These are phyloP conservation scores for Fusarium globosum DNA, from an alignment of 2,329 filamentous ascomycete genomes.

Conservation along the genomic window DNA sequence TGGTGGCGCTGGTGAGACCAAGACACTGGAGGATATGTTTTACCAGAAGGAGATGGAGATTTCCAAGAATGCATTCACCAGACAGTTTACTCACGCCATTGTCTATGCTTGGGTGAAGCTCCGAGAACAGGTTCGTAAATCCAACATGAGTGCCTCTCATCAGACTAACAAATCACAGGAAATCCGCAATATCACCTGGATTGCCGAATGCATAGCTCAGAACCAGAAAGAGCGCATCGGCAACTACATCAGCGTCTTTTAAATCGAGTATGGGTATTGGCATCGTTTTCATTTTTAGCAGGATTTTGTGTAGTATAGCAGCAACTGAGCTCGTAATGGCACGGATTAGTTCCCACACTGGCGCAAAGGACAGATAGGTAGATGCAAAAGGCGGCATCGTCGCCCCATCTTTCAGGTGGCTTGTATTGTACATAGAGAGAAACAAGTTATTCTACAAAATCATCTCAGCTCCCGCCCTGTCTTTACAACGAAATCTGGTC, in stretches of 20 bases:
- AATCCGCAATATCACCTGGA: conserved; percentile 99
- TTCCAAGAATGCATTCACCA: conserved; percentile 92
- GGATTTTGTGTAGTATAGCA: conserved; percentile 58
- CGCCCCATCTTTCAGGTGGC: conserved; percentile 46
- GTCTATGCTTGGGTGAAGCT: conserved; percentile 99
- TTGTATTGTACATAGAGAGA: conserved; percentile 63
- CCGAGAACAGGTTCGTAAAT: conserved; percentile 83
- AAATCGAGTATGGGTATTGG: conserved; percentile 47
- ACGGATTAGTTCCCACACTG: conserved; percentile 47
- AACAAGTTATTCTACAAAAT: conserved; percentile 57
- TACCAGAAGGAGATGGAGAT: conserved; percentile 99
- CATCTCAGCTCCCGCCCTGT: conserved; percentile 19
- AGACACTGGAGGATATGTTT: conserved; percentile 96
- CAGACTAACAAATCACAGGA: conserved; percentile 70
- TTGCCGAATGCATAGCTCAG: conserved; percentile 98
- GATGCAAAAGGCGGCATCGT: conserved; percentile 44
- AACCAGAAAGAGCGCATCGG: conserved; percentile 99
- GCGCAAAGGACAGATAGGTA: conserved; percentile 48
- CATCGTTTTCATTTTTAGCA: conserved; percentile 46
- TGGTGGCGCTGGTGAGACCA: conserved; percentile 81
- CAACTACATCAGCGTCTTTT: conserved; percentile 99
- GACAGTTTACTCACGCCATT: conserved; percentile 94
- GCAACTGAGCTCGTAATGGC: conserved; percentile 53
- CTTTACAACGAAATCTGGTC: conserved; percentile 74
- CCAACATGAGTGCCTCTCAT: background rate